Conservation (phyloP, 1,284 basidiomycete species). For the Malassezia globosa region DNA sequence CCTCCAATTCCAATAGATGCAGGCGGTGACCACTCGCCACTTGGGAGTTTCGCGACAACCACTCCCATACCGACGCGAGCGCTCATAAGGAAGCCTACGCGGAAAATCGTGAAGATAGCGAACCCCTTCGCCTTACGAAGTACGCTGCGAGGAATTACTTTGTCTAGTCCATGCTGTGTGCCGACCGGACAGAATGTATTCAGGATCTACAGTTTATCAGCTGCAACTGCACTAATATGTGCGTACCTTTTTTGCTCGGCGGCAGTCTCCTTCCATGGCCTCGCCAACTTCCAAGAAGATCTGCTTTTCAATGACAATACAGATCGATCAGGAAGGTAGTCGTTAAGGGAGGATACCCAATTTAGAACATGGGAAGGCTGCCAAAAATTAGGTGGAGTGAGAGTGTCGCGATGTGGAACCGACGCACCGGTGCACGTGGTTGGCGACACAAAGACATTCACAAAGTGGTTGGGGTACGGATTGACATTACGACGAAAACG, state of each 20-base stretch:
- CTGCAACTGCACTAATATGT: too few species aligned
- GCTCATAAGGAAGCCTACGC: constrained; percentile 54
- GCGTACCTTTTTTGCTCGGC: constrained; percentile 13
- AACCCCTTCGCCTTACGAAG: constrained; percentile 65
- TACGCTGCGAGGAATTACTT: constrained; percentile 48
- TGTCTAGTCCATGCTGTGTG: constrained; percentile 33
- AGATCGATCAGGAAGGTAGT: too few species aligned
- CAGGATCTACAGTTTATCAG: constrained; percentile 25
- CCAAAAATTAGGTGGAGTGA: too few species aligned
- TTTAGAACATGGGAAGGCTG: too few species aligned
- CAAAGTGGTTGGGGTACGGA: too few species aligned
- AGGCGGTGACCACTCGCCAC: constrained; percentile 88
- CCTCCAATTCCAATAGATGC: constrained; percentile 83
- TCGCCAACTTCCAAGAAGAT: too few species aligned
- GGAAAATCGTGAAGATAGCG: constrained; percentile 54
- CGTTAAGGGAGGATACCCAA: too few species aligned
- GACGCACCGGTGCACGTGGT: too few species aligned
- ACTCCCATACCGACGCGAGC: constrained; percentile 72
- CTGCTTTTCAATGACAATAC: too few species aligned
- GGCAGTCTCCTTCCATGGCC: constrained; percentile 15
- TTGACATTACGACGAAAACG: too few species aligned
- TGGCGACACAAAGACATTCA: too few species aligned
- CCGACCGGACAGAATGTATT: constrained; percentile 36
- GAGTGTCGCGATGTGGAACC: too few species aligned
- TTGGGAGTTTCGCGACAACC: constrained; percentile 71